Conservation (phyloP, 2,329 filamentous ascomycete genomes). For the Zasmidium citrigriseum region DNA sequence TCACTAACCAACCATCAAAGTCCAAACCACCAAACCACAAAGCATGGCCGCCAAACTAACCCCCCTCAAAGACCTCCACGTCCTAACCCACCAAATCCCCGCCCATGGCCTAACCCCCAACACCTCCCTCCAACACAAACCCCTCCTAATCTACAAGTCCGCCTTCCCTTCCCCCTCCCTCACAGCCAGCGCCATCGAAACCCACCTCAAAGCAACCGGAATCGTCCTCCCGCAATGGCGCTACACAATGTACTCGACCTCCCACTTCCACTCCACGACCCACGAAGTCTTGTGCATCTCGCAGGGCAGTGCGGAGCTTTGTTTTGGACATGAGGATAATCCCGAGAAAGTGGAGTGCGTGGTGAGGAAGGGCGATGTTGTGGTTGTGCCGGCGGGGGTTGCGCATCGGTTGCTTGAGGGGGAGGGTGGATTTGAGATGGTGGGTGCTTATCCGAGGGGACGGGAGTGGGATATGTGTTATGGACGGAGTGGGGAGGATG, state of each 20-base stretch:
- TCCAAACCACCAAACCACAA: neutral
- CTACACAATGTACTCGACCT: conserved; percentile 67
- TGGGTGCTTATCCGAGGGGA: conserved; percentile 64
- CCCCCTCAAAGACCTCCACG: conserved; percentile 52
- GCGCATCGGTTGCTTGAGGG: conserved; percentile 64
- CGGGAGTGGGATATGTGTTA: conserved; percentile 72
- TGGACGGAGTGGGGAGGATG: conserved; percentile 60
- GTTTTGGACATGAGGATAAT: conserved; percentile 68
- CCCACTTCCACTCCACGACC: conserved; percentile 67
- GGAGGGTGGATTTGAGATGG: conserved; percentile 62
- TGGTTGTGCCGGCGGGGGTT: conserved; percentile 67
- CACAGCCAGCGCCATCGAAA: conserved; percentile 55
- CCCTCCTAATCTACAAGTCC: conserved; percentile 66
- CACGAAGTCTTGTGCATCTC: conserved; percentile 67
- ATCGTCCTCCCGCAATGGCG: conserved; percentile 66
- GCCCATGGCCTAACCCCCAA: conserved; percentile 60
- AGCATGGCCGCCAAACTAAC: conserved; percentile 36
- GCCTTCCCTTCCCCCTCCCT: conserved; percentile 49
- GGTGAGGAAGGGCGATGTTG: conserved; percentile 61
- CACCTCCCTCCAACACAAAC: conserved; percentile 63
- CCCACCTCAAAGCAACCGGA: conserved; percentile 54
- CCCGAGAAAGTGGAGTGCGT: conserved; percentile 56
- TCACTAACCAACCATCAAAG: neutral
- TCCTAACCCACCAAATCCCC: conserved; percentile 63
- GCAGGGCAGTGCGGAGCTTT: conserved; percentile 60